Evolutionary conservation across 164 flowering plant genomes (phyloP).

Genomic region (Protea cynaroides): DNA sequence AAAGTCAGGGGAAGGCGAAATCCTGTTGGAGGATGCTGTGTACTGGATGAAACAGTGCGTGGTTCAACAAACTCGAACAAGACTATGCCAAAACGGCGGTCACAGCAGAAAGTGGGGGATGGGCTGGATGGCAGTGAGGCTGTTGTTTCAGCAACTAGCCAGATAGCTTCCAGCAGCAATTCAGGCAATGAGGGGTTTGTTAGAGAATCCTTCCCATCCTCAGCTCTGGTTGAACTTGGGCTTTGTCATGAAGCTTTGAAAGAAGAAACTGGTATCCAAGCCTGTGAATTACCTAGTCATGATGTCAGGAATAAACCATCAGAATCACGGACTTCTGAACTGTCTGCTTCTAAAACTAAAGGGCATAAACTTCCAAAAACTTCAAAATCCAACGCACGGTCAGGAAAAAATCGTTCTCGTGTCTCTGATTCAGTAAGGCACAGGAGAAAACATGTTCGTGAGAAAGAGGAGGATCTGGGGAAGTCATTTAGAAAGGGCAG

Average conservation of each 20-base stretch:
- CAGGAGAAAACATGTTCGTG: slow-evolving; percentile 21
- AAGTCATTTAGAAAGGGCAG: slow-evolving; percentile 24
- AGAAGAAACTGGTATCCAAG: slow-evolving; percentile 14
- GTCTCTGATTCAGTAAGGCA: slow-evolving; percentile 19
- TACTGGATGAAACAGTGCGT: slow-evolving; percentile 13
- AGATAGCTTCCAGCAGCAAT: slow-evolving; percentile 18
- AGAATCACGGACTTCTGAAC: slow-evolving; percentile 17
- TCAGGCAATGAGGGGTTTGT: slow-evolving; percentile 15
- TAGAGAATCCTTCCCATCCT: slow-evolving; percentile 8
- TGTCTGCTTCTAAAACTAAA: slow-evolving; percentile 17
- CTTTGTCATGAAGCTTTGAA: slow-evolving; percentile 14
- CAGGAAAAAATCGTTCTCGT: slow-evolving; percentile 28
- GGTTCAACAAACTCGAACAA: slow-evolving; percentile 18
- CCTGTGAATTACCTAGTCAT: slow-evolving; percentile 7
- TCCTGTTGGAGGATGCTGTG: slow-evolving; percentile 4
- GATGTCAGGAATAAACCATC: slow-evolving; percentile 15
- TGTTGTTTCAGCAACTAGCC: slow-evolving; percentile 12
- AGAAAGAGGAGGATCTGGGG: slow-evolving; percentile 9
- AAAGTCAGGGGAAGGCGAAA: slow-evolving; percentile 10
- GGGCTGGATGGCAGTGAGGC: slow-evolving; percentile 6
- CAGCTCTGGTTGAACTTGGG: slow-evolving; percentile 14
- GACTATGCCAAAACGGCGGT: slow-evolving; percentile 17
- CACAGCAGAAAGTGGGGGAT: slow-evolving; percentile 14
- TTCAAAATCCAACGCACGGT: slow-evolving; percentile 23
- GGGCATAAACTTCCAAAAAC: slow-evolving; percentile 26